phyloP scores from a whole-genome alignment of 371 early-diverging fungal genomes.

The Zopfochytrium polystomum region DNA sequence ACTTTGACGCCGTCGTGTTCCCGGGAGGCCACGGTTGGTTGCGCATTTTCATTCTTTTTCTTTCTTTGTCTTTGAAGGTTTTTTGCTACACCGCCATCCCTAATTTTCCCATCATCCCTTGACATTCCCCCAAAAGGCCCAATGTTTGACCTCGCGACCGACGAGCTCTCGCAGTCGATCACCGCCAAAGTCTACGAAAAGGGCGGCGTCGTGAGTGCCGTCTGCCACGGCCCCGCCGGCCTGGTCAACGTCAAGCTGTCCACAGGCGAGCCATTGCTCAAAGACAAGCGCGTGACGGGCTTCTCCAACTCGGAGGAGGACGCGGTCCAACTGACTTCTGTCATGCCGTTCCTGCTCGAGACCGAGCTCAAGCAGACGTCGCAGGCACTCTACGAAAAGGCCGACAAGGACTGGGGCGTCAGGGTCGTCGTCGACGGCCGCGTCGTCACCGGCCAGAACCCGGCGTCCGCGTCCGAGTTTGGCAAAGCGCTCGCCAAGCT shows the following conservation, averaged over 20 bases:
- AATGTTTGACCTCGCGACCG: too few species aligned
- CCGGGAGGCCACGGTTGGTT: too few species aligned
- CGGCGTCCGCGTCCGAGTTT: slow-evolving; percentile 2
- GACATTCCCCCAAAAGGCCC: too few species aligned
- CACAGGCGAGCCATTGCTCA: slow-evolving; percentile 35
- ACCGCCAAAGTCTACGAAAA: slow-evolving; percentile 37
- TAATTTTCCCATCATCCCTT: too few species aligned
- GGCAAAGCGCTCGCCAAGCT: slow-evolving; percentile 8
- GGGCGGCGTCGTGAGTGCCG: slow-evolving; percentile 41
- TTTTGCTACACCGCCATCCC: too few species aligned
- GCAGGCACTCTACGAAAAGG: slow-evolving; percentile 41
- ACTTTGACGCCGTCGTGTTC: slow-evolving; percentile 34
- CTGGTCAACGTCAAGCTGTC: slow-evolving; percentile 43
- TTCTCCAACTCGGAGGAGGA: slow-evolving; percentile 51
- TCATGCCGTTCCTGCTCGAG: slow-evolving; percentile 38
- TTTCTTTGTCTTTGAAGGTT: too few species aligned
- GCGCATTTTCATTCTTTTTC: too few species aligned
- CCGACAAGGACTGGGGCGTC: slow-evolving; percentile 41
- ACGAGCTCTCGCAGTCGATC: too few species aligned
- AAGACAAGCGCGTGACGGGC: slow-evolving; percentile 45
- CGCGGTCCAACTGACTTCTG: slow-evolving; percentile 24
- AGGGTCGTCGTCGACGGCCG: too few species aligned
- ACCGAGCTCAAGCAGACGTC: slow-evolving; percentile 37
- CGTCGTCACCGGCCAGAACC: slow-evolving; percentile 43
- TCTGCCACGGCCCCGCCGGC: slow-evolving; percentile 54